Evolutionary conservation across 768 basidiomycete species (phyloP).

Genomic region (Kwoniella dendrophila): DNA sequence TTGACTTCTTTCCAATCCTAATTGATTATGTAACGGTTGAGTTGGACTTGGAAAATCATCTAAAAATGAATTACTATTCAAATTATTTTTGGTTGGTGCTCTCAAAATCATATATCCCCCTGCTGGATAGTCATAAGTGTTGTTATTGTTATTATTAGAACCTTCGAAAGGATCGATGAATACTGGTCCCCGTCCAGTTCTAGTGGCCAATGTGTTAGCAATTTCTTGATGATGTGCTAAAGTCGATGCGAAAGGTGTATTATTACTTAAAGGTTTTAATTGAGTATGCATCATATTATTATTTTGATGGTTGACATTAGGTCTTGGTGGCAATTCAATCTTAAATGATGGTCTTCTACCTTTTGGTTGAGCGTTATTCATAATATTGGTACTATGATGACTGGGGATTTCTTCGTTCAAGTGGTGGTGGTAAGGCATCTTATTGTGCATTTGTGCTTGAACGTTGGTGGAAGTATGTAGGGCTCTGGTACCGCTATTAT

Average conservation of each 20-base stretch:
- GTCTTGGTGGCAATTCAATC: conserved; percentile 27
- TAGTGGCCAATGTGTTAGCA: background rate
- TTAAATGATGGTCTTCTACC: conserved; percentile 30
- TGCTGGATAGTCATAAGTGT: background rate
- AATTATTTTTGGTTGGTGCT: conserved; percentile 8
- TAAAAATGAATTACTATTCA: background rate
- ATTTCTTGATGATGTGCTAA: no score
- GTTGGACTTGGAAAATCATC: conserved; percentile 16
- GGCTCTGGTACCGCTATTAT: background rate
- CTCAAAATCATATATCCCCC: conserved; percentile 25
- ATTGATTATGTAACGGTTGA: background rate
- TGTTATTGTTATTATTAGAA: background rate
- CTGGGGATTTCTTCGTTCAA: background rate
- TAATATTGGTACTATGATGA: background rate
- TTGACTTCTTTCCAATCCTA: background rate
- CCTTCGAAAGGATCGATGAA: conserved; percentile 19
- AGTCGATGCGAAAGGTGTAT: background rate
- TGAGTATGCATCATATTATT: background rate
- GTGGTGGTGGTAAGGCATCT: background rate
- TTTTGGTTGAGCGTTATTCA: background rate
- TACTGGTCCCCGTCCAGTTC: background rate
- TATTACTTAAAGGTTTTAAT: background rate
- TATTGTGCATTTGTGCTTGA: background rate
- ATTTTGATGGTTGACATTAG: background rate
- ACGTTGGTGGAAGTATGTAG: conserved; percentile 1